Evolutionary conservation across 2,329 filamentous ascomycete genomes (phyloP).

Genomic region (Arthrinium phaeospermum): DNA sequence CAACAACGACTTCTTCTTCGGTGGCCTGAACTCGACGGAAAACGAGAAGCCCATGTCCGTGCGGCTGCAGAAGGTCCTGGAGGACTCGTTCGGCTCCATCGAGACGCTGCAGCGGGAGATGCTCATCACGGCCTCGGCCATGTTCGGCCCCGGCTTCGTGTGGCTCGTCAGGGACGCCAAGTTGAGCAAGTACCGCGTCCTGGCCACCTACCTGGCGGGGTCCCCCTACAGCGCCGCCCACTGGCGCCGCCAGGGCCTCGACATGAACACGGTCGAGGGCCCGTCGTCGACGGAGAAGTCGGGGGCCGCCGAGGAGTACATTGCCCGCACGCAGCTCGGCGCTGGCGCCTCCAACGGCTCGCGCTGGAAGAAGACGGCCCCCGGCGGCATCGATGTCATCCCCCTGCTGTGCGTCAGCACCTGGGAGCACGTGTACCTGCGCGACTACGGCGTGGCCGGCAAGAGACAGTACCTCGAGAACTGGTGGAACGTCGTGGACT

Average conservation of each 20-base stretch:
- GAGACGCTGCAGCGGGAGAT: constrained; percentile 83
- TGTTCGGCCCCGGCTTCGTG: constrained; percentile 97
- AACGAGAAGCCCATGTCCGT: constrained; percentile 22
- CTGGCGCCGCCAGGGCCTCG: constrained; percentile 71
- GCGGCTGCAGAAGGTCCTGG: constrained; percentile 63
- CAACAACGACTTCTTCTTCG: constrained; percentile 89
- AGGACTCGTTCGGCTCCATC: constrained; percentile 77
- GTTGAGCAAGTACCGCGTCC: constrained; percentile 63
- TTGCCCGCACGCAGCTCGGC: constrained; percentile 44
- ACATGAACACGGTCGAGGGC: constrained; percentile 69
- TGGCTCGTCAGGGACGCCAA: constrained; percentile 77
- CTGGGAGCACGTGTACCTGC: constrained; percentile 93
- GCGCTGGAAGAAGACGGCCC: constrained; percentile 48
- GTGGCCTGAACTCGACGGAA: constrained; percentile 48
- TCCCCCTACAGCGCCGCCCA: constrained; percentile 86
- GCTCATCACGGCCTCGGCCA: constrained; percentile 78
- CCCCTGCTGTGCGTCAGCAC: constrained; percentile 92
- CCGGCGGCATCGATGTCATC: constrained; percentile 71
- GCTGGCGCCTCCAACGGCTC: constrained; percentile 33
- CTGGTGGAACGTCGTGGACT: constrained; percentile 92
- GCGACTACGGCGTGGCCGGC: constrained; percentile 76
- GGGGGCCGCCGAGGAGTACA: constrained; percentile 41
- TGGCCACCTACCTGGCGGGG: constrained; percentile 90
- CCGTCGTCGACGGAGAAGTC: constrained; percentile 37
- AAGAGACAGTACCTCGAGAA: constrained; percentile 77